Evolutionary conservation across 2,329 filamentous ascomycete genomes (phyloP).

Genomic region (Ascochyta koolunga): DNA sequence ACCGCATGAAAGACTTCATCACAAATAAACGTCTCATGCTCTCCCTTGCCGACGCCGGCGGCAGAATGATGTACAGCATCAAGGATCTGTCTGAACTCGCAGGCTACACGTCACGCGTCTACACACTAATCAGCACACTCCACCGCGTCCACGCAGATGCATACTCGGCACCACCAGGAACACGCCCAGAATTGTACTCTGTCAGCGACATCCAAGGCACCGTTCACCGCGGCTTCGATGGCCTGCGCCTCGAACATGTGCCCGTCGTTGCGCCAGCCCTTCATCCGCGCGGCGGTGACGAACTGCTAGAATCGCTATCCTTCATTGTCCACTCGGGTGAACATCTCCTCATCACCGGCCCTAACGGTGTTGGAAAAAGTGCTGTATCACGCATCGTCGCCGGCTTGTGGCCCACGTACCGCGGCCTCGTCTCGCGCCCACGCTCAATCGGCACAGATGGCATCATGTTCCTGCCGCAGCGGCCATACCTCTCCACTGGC

Average conservation of each 20-base stretch:
- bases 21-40: constrained; percentile 99
- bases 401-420: constrained; percentile 94
- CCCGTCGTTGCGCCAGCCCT: constrained; percentile 88
- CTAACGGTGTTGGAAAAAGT: constrained; percentile 93
- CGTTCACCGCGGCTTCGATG: constrained; percentile 92
- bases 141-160: constrained; percentile 91
- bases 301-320: constrained; percentile 85
- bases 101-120: constrained; percentile 94
- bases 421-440: constrained; percentile 87
- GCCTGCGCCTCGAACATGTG: constrained; percentile 89
- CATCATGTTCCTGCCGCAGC: constrained; percentile 97
- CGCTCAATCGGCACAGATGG: constrained; percentile 82
- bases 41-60: constrained; percentile 92
- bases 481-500: constrained; percentile 89
- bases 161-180: constrained; percentile 73
- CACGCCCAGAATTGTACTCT: constrained; percentile 81
- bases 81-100: constrained; percentile 96
- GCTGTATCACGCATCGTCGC: constrained; percentile 87
- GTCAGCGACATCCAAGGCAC: constrained; percentile 92
- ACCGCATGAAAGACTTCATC: constrained; percentile 97
- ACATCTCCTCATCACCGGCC: constrained; percentile 90
- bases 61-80: constrained; percentile 99
- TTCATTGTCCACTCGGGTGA: constrained; percentile 90
- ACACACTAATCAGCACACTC: constrained; percentile 91
- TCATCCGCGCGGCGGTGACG: constrained; percentile 89